Base-by-base conservation (phyloP, 768 basidiomycete genomes). In the Rhodotorula kratochvilovae region DNA sequence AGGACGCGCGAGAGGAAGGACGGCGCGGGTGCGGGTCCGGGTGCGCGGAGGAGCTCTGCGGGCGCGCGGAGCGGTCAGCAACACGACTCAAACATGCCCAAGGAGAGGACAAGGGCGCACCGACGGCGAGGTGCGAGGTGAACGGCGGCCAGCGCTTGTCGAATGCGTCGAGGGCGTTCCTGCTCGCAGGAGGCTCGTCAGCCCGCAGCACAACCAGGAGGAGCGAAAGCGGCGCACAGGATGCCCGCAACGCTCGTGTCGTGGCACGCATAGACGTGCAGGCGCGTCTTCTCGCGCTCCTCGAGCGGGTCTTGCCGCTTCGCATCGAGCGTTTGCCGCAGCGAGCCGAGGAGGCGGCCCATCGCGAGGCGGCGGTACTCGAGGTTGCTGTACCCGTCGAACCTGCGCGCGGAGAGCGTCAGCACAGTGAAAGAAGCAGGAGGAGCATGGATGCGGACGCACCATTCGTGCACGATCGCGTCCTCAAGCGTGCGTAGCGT, bases 391-490 rank as follows among this genome's bases (percentile, higher is more conserved):
- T 90, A 90, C 88, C 79, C 35, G 51, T 59, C 66, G 67, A 68
- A 70, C 68, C 75, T 65, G 67, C 58, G 51, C 2, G 10, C 36
- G 12, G 61, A 48, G 42, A 21, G 42, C 72, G 53, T 77, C 67
- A 54, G 57, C 13, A 4, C 15, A 5, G 39, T 23, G 33, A 48
- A 42, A 42, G 10, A 53, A 15, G 25, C 33, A 50, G 60, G 57
- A 83, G 57, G 56, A 65, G 53, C 61, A 19, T 31, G 61, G 36
- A 19, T 45, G 36, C 36, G 33, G 54, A 65, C 83, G 78, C 89
- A 92, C 90, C 90, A 91, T 79, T 92, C 90, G 59, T 84, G 84
- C 35, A 88, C 85, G 7, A 90, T 87, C 29, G 89, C 90, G 64
- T 83, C 82, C 81, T 92, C 89, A 42, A 91, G 86, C 54, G 84